Evolutionary conservation across 2,329 filamentous ascomycete species (phyloP).

Genomic region (Westerdykella aurantiaca): DNA sequence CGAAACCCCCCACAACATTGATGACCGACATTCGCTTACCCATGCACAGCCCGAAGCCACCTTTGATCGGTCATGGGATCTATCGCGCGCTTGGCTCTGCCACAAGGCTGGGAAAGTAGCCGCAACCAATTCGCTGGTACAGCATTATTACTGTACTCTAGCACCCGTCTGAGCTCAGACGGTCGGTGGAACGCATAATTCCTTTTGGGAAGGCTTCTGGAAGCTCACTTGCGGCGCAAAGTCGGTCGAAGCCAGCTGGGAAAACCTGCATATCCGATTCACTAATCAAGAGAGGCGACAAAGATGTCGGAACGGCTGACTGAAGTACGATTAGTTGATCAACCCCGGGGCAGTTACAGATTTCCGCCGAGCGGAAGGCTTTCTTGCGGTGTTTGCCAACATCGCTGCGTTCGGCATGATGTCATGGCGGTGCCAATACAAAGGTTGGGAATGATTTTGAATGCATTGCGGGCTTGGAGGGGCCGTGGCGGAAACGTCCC

Average conservation of each 20-base stretch:
- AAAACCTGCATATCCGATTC: not conserved
- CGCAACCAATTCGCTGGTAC: too few species aligned
- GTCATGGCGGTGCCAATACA: slow-evolving; percentile 15
- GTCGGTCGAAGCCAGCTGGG: too few species aligned
- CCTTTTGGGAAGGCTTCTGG: slow-evolving; percentile 21
- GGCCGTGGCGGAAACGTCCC: slow-evolving; percentile 15
- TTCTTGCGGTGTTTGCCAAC: too few species aligned
- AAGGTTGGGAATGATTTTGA: slow-evolving; percentile 7
- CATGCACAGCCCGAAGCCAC: slow-evolving; percentile 5
- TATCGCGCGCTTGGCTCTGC: too few species aligned
- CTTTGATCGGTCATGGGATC: not conserved
- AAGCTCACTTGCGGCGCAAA: slow-evolving; percentile 5
- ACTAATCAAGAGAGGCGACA: slow-evolving; percentile 9
- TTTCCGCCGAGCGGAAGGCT: too few species aligned
- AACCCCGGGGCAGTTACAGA: not conserved
- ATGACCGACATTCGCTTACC: slow-evolving; percentile 6
- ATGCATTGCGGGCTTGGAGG: slow-evolving; percentile 4
- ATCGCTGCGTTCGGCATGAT: slow-evolving; percentile 14
- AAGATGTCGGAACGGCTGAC: slow-evolving; percentile 13
- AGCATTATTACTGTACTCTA: too few species aligned
- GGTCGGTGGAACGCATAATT: not conserved
- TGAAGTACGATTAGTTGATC: slow-evolving; percentile 6
- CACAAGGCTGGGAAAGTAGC: too few species aligned
- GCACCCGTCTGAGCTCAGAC: slow-evolving; percentile 13
- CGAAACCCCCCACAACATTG: too few species aligned